phyloP scores from a whole-genome alignment of 164 flowering plant species.

The Vitis riparia region DNA sequence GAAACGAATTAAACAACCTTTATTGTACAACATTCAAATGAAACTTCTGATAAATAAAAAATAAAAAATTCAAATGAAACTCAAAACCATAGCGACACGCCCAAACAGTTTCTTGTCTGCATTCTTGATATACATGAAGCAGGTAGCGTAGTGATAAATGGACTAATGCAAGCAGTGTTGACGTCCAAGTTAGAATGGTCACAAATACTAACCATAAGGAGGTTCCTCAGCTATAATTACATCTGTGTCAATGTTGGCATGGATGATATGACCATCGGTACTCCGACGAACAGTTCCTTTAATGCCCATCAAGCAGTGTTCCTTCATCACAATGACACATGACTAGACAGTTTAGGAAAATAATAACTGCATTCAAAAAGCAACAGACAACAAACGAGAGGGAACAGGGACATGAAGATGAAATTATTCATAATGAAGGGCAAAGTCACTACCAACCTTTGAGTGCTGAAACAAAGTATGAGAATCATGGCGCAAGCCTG shows the following conservation, averaged over 20 bases:
- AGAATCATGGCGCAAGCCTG: conserved; percentile 91
- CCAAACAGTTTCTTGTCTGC: neutral
- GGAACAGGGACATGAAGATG: neutral
- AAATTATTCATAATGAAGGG: neutral
- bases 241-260: conserved; percentile 99
- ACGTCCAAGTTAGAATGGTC: neutral
- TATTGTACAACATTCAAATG: too few relatives aligned
- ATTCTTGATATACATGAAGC: neutral
- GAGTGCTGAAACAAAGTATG: conserved; percentile 95
- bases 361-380: neutral
- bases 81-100: neutral
- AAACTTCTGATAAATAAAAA: too few relatives aligned
- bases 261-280: conserved; percentile 98
- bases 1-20: too few relatives aligned
- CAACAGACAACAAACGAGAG: neutral
- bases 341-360: conserved; percentile 1
- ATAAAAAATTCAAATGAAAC: too few relatives aligned
- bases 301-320: conserved; percentile 99
- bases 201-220: conserved; percentile 70
- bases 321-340: conserved; percentile 48
- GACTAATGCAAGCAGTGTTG: neutral
- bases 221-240: conserved; percentile 99
- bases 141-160: neutral
- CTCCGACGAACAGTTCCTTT: conserved; percentile 99
- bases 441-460: conserved; percentile 53